These are phyloP conservation scores for Polytolypa hystricis DNA, from an alignment of 2,329 filamentous ascomycete genomes.

Conservation along the genomic window DNA sequence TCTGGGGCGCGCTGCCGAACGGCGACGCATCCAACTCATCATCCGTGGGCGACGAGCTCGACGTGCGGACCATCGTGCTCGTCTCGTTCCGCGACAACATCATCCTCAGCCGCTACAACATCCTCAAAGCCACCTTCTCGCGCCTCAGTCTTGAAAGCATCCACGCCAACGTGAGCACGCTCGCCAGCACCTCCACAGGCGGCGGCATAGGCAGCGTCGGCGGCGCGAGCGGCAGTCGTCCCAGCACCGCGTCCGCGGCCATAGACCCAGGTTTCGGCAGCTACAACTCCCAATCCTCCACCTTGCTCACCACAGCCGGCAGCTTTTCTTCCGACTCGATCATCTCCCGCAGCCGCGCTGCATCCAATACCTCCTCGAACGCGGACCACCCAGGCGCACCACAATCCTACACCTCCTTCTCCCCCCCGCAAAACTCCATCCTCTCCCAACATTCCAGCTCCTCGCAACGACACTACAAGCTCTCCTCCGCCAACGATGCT, in stretches of 20 bases:
- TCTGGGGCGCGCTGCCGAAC: constrained; percentile 67
- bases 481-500: constrained; percentile 23
- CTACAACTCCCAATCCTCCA: constrained; percentile 70
- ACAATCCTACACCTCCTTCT: constrained; percentile 31
- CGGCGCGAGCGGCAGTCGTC: constrained; percentile 44
- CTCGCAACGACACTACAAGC: neutral
- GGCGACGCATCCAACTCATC: constrained; percentile 24
- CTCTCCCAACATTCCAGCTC: constrained; percentile 2
- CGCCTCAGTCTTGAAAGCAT: constrained; percentile 75
- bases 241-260: constrained; percentile 64
- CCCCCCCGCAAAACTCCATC: constrained; percentile 25
- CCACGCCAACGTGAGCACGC: constrained; percentile 38
- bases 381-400: constrained; percentile 34
- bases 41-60: constrained; percentile 51
- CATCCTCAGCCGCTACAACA: constrained; percentile 79
- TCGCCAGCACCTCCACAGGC: constrained; percentile 31
- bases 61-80: constrained; percentile 80
- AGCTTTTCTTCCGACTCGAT: constrained; percentile 41
- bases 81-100: constrained; percentile 80
- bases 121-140: constrained; percentile 80
- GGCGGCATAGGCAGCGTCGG: too few species aligned
- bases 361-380: constrained; percentile 55
- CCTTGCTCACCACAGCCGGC: constrained; percentile 59
- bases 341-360: constrained; percentile 55
- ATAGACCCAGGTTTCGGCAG: constrained; percentile 60